Conservation (phyloP, 345 rosid species). For the Conringia planisiliqua region DNA sequence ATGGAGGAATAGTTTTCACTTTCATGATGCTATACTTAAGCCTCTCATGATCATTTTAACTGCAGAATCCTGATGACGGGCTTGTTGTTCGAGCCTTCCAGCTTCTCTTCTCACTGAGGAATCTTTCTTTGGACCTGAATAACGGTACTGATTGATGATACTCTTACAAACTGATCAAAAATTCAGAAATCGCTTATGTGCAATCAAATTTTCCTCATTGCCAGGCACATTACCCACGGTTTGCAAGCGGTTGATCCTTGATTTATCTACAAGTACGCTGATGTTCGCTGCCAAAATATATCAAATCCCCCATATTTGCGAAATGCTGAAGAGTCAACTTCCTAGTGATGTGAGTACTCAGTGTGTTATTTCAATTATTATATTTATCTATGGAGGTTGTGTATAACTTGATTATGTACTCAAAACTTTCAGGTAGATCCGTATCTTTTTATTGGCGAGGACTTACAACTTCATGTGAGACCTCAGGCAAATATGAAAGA, state of each 20-base stretch:
- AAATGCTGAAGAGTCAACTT: constrained; percentile 53
- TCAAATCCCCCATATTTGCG: constrained; percentile 53
- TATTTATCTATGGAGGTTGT: background rate
- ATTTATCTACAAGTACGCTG: constrained; percentile 61
- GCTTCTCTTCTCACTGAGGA: constrained; percentile 71
- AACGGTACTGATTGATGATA: constrained; percentile 45
- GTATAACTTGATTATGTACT: constrained; percentile 11
- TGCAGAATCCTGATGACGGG: constrained; percentile 66
- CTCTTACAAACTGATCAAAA: constrained; percentile 11
- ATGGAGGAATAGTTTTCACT: background rate
- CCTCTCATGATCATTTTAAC: constrained; percentile 2
- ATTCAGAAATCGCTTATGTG: background rate
- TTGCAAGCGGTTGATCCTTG: constrained; percentile 59
- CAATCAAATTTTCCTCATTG: constrained; percentile 7
- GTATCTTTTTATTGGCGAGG: constrained; percentile 58
- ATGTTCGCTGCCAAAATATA: constrained; percentile 76
- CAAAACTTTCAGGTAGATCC: constrained; percentile 73
- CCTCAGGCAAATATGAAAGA: constrained; percentile 58
- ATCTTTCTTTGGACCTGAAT: constrained; percentile 47
- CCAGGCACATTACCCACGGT: constrained; percentile 59
- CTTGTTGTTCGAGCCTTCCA: constrained; percentile 73
- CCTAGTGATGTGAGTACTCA: constrained; percentile 58
- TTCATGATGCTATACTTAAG: background rate
- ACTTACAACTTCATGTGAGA: constrained; percentile 62
- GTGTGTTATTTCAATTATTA: background rate